A percentile compares a stretch with the other conserved stretches of the same genome.
phyloP scores from a whole-genome alignment of 73 alveolate genomes.

The Paramecium pentaurelia region DNA sequence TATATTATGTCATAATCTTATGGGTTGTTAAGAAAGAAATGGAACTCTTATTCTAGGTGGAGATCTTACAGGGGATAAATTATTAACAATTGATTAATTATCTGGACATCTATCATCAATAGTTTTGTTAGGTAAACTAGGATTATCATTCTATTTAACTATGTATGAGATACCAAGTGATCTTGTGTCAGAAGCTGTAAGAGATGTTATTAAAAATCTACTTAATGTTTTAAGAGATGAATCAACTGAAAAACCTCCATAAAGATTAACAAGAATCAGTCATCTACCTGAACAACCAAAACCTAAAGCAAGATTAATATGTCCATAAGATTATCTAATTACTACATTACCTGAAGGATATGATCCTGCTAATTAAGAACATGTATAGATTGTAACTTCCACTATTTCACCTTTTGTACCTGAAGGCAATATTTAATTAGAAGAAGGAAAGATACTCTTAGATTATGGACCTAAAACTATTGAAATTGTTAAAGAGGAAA shows the following conservation, averaged over 20 bases:
- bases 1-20: conserved; percentile 28
- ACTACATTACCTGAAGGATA: conserved; percentile 12
- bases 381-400: neutral
- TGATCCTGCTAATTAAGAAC: conserved; percentile 21
- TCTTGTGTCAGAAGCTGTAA: neutral
- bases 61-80: conserved; percentile 11
- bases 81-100: conserved; percentile 51
- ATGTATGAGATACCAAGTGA: conserved; percentile 45
- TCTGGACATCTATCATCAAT: conserved; percentile 43
- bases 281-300: neutral
- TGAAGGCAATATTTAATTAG: neutral
- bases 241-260: conserved; percentile 42
- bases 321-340: conserved; percentile 54
- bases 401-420: conserved; percentile 2
- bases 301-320: conserved; percentile 35
- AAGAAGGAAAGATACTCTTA: neutral
- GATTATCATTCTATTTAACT: conserved; percentile 42
- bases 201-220: conserved; percentile 17
- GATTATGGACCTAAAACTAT: conserved; percentile 47
- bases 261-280: conserved; percentile 43
- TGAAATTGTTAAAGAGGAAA: neutral
- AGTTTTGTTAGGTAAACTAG: conserved; percentile 28
- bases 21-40: conserved; percentile 2
- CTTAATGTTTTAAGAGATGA: neutral
- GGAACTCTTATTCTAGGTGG: conserved; percentile 55